These are phyloP conservation scores for Caloboletus firmus DNA, from an alignment of 1,284 basidiomycete genomes.

Conservation along the genomic window DNA sequence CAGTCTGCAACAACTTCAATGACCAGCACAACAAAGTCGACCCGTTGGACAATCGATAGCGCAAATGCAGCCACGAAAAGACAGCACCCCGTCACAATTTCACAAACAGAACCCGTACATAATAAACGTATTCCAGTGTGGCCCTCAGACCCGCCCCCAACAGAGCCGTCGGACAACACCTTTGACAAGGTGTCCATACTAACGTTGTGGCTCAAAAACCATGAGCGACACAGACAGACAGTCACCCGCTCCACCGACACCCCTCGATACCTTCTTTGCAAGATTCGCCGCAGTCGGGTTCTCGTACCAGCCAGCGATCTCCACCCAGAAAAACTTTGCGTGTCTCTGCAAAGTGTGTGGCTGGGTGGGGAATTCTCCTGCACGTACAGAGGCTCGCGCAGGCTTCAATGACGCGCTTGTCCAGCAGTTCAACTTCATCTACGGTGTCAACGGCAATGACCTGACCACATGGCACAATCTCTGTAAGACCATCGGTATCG, in stretches of 20 bases:
- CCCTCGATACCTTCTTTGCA: conserved; percentile 19
- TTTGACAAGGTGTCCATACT: not conserved
- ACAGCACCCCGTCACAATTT: not conserved
- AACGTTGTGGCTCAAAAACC: not conserved
- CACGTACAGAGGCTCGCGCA: conserved; percentile 3
- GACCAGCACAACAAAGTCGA: not conserved
- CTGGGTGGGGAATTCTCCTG: not conserved
- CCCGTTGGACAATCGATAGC: not conserved
- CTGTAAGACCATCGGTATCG: conserved; percentile 20
- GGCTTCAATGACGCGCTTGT: conserved; percentile 30
- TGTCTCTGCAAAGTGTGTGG: conserved; percentile 6
- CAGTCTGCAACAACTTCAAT: too few relatives aligned
- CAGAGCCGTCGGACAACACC: not conserved
- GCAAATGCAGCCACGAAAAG: not conserved
- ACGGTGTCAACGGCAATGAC: conserved; percentile 31
- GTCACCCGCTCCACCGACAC: not conserved
- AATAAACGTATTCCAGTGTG: too few relatives aligned
- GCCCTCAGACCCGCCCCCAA: too few relatives aligned
- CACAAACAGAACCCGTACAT: not conserved
- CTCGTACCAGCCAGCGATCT: conserved; percentile 7
- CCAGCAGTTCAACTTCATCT: conserved; percentile 35
- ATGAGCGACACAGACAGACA: not conserved
- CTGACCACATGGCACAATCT: conserved; percentile 35
- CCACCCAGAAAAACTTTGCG: conserved; percentile 18
- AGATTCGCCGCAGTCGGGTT: conserved; percentile 13